phyloP scores from a whole-genome alignment of 352 stramenopile species.

The Phytophthora pini region DNA sequence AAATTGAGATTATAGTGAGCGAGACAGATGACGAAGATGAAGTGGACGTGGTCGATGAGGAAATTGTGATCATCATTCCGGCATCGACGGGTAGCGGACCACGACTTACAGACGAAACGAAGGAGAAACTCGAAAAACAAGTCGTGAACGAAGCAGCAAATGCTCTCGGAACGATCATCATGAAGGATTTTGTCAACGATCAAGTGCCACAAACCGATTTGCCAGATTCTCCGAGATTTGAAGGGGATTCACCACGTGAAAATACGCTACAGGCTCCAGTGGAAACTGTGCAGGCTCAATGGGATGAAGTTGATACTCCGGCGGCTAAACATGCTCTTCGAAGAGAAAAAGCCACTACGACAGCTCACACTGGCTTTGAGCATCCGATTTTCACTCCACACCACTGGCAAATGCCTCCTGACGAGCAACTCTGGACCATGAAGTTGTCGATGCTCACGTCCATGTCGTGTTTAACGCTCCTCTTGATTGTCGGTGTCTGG shows the following conservation, averaged over 20 bases:
- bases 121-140: conserved; percentile 19
- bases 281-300: neutral
- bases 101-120: conserved; percentile 14
- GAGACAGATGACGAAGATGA: conserved; percentile 11
- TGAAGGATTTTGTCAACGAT: conserved; percentile 21
- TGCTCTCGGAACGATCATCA: conserved; percentile 15
- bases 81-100: conserved; percentile 11
- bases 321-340: conserved; percentile 20
- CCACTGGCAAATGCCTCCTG: conserved; percentile 21
- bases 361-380: conserved; percentile 13
- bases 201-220: neutral
- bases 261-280: neutral
- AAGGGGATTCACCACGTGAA: conserved; percentile 11
- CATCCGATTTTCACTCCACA: conserved; percentile 21
- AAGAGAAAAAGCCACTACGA: conserved; percentile 11
- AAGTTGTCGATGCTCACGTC: conserved; percentile 38
- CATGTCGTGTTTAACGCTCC: conserved; percentile 27
- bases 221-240: conserved; percentile 7
- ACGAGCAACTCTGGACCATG: conserved; percentile 35
- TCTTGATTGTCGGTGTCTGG: conserved; percentile 34
- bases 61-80: conserved; percentile 16
- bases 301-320: neutral
- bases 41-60: conserved; percentile 7
- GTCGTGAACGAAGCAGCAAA: conserved; percentile 13
- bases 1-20: conserved; percentile 29